Percentiles rank a stretch among this genome's conserved stretches.
phyloP scores from a whole-genome alignment of 2,329 filamentous ascomycete species.

The Colletotrichum sp. region DNA sequence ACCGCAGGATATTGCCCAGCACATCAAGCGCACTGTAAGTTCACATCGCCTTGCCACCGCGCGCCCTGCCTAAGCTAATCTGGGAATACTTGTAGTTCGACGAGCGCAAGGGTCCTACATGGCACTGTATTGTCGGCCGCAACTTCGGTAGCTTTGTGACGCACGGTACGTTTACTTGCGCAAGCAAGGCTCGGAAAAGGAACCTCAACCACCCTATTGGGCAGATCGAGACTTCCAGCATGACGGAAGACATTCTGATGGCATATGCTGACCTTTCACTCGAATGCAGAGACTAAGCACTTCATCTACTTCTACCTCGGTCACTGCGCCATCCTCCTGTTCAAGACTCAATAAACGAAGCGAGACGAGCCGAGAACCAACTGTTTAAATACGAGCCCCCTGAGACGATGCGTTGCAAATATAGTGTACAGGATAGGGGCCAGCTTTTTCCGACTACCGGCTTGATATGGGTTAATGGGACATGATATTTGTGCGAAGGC shows the following conservation, averaged over 20 bases:
- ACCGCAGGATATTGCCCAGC: conserved; percentile 86
- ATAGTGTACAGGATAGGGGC: neutral
- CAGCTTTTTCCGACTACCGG: neutral
- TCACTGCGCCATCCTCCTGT: conserved; percentile 96
- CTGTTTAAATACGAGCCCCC: neutral
- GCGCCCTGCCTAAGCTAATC: neutral
- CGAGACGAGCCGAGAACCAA: neutral
- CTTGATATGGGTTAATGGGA: conserved; percentile 11
- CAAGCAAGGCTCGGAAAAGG: neutral
- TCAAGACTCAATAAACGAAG: conserved; percentile 87
- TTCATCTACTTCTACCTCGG: conserved; percentile 99
- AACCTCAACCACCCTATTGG: neutral
- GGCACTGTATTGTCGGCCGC: conserved; percentile 98
- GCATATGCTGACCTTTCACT: conserved; percentile 11
- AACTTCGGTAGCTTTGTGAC: conserved; percentile 99
- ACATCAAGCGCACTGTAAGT: conserved; percentile 89
- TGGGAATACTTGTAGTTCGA: conserved; percentile 73
- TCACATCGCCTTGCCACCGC: neutral
- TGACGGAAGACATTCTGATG: neutral
- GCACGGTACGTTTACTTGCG: conserved; percentile 73
- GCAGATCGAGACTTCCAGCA: neutral
- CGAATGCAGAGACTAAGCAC: conserved; percentile 86
- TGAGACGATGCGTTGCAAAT: neutral
- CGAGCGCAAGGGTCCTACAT: conserved; percentile 94
- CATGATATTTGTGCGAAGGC: conserved; percentile 14